These are phyloP conservation scores for Colletotrichum sp. DNA, from an alignment of 2,329 filamentous ascomycete species.

Conservation along the genomic window DNA sequence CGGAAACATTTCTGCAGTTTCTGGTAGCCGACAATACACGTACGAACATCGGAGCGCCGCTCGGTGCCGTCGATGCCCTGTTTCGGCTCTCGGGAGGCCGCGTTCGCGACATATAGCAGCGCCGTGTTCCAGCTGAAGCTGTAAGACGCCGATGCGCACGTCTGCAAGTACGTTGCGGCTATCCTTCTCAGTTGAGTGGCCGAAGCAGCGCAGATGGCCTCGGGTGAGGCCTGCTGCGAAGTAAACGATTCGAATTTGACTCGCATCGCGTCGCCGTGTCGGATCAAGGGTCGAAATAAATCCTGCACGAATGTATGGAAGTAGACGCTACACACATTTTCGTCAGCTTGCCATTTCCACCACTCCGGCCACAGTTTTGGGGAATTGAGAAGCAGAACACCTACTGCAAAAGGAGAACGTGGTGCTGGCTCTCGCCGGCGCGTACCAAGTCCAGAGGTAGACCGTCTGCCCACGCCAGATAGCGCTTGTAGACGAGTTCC, in stretches of 20 bases:
- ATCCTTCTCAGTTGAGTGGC: neutral
- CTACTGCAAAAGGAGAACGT: slow-evolving; percentile 4
- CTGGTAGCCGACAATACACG: neutral
- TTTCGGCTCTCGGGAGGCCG: neutral
- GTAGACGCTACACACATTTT: neutral
- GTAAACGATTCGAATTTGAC: neutral
- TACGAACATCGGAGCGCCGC: neutral
- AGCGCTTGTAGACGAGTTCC: neutral
- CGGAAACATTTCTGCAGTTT: neutral
- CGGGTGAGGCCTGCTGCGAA: neutral
- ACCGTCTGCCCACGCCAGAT: neutral
- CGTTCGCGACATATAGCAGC: neutral
- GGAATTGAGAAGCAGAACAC: neutral
- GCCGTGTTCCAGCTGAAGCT: slow-evolving; percentile 5
- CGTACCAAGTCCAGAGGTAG: neutral
- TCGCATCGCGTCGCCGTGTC: neutral
- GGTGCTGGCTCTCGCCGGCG: neutral
- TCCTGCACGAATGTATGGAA: neutral
- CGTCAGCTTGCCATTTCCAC: neutral
- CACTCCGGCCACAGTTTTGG: no score
- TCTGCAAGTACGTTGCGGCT: neutral
- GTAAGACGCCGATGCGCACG: neutral
- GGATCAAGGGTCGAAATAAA: neutral
- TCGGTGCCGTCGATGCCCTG: neutral
- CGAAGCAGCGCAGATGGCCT: neutral